Evolutionary conservation across 768 basidiomycete genomes (phyloP), one percentile per base, ranked within the genome.

Genomic region (Ephemerocybe angulata): DNA sequence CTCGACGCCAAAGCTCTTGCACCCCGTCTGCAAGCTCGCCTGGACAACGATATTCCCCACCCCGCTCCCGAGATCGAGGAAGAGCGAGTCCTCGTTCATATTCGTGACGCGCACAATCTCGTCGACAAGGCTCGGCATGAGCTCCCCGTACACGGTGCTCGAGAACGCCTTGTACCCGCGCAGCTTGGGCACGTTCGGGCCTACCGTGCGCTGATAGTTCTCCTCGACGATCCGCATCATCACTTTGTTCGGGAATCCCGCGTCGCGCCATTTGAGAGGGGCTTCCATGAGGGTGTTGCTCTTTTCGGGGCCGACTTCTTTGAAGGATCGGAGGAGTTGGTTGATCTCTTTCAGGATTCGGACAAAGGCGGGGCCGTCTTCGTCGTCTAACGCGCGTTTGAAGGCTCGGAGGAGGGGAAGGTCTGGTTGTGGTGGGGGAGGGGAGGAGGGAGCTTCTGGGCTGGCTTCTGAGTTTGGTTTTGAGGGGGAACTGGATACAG

Each of bases 201-300:
- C 95, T 1, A 98, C 94, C 17, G 85, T 84, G 25, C 97, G 84
- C 64, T 98, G 93, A 64, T 99, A 98, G 33, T 87, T 90, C 74
- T 98, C 93, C 41, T 94, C 93, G 50, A 90, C 77, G 46, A 96
- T 81, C 38, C 87, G 85, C 73, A 85, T 78, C 54, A 88, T 74
- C 2, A 94, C 80, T 30, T 80, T 77, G 44, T 83, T 75, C 0
- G 85, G 88, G 25, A 94, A 65, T 3, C 82, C 84, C 1, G 63
- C 71, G 19, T 72, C 62, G 0, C 69, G 70, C 86, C 87, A 89
- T 0, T 69, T 62, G 35, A 73, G 68, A 4, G 85, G 72, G 1
- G 70, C 66, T 19, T 73, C 66, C 64, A 73, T 80, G 13, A 90
- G 66, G 1, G 70, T 58, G 57, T 88, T 88, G 3, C 68, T 70